Base-by-base conservation (phyloP, 169 alveolate species). In the Ichthyophthirius multifiliis region DNA sequence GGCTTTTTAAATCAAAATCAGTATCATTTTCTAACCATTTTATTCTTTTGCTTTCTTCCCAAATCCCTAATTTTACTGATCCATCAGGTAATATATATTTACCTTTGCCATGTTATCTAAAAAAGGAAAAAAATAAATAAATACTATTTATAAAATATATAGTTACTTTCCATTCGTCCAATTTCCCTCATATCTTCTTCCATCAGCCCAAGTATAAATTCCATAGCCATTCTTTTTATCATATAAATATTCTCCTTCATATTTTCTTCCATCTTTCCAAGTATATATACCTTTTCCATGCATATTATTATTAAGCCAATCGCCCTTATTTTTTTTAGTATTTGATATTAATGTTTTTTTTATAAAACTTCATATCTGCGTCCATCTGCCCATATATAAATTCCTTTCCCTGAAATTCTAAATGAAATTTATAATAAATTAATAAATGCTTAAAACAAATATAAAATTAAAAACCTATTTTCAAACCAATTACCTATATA, bases 251-350 rank as follows among this genome's bases (percentile, higher is more conserved):
- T 83, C 83, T 4, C 96, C 96, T 43, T 89, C 87, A 81, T 98
- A 98, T 45, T 96, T 95, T 76, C 99, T 34, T 12, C 94, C 94
- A 76, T 91, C 96, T 18, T 71, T 75, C 96, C 94, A 91, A n/a
- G 87, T 86, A 76, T 86, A 88, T 20, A 86, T 74, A 1, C 96
- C 96, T 39, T 75, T 73, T 9, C 96, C 96, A 55, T 91, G 84
- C 74, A 88, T 91, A 55, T 83, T 77, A 62, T 76, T 76, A 76
- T 76, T 76, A 23, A 76, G 43, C 83, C 81, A 74, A 30, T 74
- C 39, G 3, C 92, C 92, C 37, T 75, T 71, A 74, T 74, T 44
- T 43, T n/a, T 37, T 67, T 43, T 80, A 73, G n/a, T n/a, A 47
- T 74, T 82, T 64, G 5, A 44, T 44, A 74, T 9, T 5, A 2